Percentiles rank a stretch among this genome's conserved stretches.
phyloP scores from a whole-genome alignment of 345 rosid genomes.

The Rubroshorea leprosula region DNA sequence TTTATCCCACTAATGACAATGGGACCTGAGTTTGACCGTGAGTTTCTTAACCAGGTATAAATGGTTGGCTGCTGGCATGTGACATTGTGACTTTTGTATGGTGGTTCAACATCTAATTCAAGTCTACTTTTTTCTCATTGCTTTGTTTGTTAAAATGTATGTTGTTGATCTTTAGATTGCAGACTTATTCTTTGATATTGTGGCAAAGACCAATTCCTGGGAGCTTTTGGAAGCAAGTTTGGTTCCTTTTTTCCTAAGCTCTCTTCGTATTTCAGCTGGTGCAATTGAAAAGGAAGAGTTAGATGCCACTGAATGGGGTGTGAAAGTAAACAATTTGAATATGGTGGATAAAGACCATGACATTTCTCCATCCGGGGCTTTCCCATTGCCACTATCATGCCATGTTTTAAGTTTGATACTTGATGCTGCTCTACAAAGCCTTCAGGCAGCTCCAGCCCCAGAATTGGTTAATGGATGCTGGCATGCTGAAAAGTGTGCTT shows the following conservation, averaged over 20 bases:
- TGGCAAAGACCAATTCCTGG: slow-evolving; percentile 52
- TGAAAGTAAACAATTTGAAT: slow-evolving; percentile 13
- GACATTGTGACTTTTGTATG: slow-evolving; percentile 5
- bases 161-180: slow-evolving; percentile 42
- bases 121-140: slow-evolving; percentile 16
- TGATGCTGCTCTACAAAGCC: slow-evolving; percentile 47
- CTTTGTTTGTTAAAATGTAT: slow-evolving; percentile 17
- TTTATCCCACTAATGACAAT: slow-evolving; percentile 67
- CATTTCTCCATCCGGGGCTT: slow-evolving; percentile 26
- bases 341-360: slow-evolving; percentile 29
- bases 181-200: slow-evolving; percentile 57
- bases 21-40: slow-evolving; percentile 53
- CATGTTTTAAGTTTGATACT: slow-evolving; percentile 51
- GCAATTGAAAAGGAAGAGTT: slow-evolving; percentile 41
- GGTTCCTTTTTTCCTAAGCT: slow-evolving; percentile 71
- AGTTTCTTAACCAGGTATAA: slow-evolving; percentile 68
- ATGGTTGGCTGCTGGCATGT: slow-evolving; percentile 4
- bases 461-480: slow-evolving; percentile 24
- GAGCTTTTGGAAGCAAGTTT: slow-evolving; percentile 45
- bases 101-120: slow-evolving; percentile 2
- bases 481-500: slow-evolving; percentile 35
- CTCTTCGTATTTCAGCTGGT: slow-evolving; percentile 46
- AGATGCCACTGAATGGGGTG: slow-evolving; percentile 38
- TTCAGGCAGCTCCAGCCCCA: slow-evolving; percentile 24
- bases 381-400: slow-evolving; percentile 59